These are phyloP conservation scores for Saccharomycopsis microspora DNA, from an alignment of 805 yeast species.

Conservation along the genomic window DNA sequence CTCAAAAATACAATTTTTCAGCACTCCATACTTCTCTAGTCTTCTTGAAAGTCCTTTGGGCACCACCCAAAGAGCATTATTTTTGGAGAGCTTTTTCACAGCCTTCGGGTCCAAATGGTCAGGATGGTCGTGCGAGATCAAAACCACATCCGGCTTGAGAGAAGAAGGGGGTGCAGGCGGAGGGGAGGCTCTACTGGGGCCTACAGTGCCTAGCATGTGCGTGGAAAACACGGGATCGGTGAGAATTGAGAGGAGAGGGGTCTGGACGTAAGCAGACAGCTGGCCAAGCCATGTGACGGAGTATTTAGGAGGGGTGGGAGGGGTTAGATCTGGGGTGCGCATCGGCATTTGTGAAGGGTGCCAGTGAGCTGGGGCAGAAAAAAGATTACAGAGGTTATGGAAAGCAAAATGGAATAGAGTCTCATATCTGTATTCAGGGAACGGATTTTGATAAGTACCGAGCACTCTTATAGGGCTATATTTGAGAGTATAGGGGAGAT, in stretches of 20 bases:
- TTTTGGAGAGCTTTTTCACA: conserved; percentile 26
- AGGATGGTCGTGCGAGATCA: conserved; percentile 92
- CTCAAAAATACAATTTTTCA: conserved; percentile 55
- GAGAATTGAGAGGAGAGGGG: conserved; percentile 60
- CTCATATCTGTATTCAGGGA: conserved; percentile 81
- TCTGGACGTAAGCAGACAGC: conserved; percentile 66
- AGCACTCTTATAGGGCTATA: conserved; percentile 36
- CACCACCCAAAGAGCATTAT: conserved; percentile 63
- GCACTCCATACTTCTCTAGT: conserved; percentile 36
- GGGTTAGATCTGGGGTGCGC: conserved; percentile 35
- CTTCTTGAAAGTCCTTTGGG: conserved; percentile 66
- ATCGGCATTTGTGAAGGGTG: conserved; percentile 34
- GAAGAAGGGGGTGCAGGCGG: conserved; percentile 56
- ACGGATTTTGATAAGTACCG: conserved; percentile 86
- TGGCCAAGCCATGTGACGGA: conserved; percentile 85
- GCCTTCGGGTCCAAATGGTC: conserved; percentile 76
- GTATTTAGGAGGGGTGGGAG: too few species aligned
- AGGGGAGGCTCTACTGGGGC: conserved; percentile 79
- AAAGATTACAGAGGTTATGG: conserved; percentile 47
- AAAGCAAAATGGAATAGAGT: conserved; percentile 76
- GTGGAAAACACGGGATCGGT: conserved; percentile 79
- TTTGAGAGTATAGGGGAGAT: too few species aligned
- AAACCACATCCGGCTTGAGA: conserved; percentile 46
- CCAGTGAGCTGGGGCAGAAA: conserved; percentile 16
- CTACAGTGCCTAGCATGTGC: conserved; percentile 53